Percentiles rank a stretch among this genome's conserved stretches.
phyloP scores from a whole-genome alignment of 495 filamentous ascomycete genomes.

The Hyphodiscus hymeniophilus region DNA sequence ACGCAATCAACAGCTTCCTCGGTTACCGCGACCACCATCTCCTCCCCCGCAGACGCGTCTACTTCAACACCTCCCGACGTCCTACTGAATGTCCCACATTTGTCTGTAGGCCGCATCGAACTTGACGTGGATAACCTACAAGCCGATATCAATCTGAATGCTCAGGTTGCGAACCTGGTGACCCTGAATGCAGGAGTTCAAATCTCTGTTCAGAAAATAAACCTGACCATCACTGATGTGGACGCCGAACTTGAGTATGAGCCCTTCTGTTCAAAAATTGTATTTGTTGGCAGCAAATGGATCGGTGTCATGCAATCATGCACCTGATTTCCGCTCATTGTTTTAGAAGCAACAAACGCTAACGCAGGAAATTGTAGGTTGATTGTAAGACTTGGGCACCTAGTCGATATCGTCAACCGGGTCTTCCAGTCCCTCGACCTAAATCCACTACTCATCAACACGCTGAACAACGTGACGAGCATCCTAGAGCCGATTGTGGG shows the following conservation, averaged over 20 bases:
- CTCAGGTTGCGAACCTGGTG: constrained; percentile 45
- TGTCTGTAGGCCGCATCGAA: constrained; percentile 46
- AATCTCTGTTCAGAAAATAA: constrained; percentile 44
- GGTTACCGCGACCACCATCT: constrained; percentile 9
- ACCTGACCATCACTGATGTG: constrained; percentile 51
- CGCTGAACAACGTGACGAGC: constrained; percentile 41
- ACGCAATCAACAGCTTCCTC: constrained; percentile 14
- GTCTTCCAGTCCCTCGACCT: constrained; percentile 46
- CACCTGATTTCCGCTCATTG: too few species aligned
- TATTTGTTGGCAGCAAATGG: not conserved
- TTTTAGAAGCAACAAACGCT: too few species aligned
- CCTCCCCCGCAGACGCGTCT: not conserved
- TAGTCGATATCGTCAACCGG: constrained; percentile 51
- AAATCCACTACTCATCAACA: constrained; percentile 47
- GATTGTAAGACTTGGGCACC: constrained; percentile 44
- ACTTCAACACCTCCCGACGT: constrained; percentile 38
- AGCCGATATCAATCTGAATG: constrained; percentile 48
- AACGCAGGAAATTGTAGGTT: constrained; percentile 12
- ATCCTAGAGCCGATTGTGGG: constrained; percentile 42
- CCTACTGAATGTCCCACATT: constrained; percentile 41
- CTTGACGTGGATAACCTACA: constrained; percentile 45
- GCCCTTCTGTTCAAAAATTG: not conserved
- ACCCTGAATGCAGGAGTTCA: constrained; percentile 46
- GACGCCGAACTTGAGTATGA: constrained; percentile 39
- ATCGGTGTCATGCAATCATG: too few species aligned